Evolutionary conservation across 2,329 filamentous ascomycete genomes (phyloP), one percentile per base, ranked within the genome.

Genomic region (Fusarium sacchari): DNA sequence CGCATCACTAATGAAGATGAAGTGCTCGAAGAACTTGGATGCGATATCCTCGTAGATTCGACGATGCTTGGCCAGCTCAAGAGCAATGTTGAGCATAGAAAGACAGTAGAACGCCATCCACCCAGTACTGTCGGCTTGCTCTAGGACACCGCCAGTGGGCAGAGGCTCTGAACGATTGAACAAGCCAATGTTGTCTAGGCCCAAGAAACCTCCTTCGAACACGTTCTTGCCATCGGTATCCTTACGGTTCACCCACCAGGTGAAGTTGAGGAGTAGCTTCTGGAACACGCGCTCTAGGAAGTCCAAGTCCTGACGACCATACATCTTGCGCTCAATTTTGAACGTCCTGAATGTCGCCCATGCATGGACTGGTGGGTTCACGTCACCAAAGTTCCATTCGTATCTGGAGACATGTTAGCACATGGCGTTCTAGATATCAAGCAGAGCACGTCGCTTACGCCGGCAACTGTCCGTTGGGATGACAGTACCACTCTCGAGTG

Each of bases 51-150:
- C 96, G 82, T 98, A 98, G 64, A 92, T 97, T 44, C 95, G 92
- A 50, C 96, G 92, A 81, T 98, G 94, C 85, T 98, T 98, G 67
- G 96, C 95, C 75, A 98, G 88, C 84, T 98, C 96, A 18, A 98
- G 88, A 20, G 95, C 92, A 79, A 98, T 98, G 84, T 98, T 98
- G 79, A 98, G 88, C 96, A 98, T 98, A 84, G 91, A 95, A 71
- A 98, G 85, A 79, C 93, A 97, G 86, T 97, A 98, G 82, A 98
- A 98, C 15, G 94, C 96, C 96, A 98, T 98, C 96, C 96, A 98
- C 37, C 96, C 96, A 15, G 96, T 98, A 81, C 95, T 97, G 86
- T 98, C 96, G 24, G 96, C 96, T 84, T 98, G 96, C 83, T 98
- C 96, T 14, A 98, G 89, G 6, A 95, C 92, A 83, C 96, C 96